These are phyloP conservation scores for Sporothrix pallida DNA, from an alignment of 2,329 filamentous ascomycete genomes.

Conservation along the genomic window DNA sequence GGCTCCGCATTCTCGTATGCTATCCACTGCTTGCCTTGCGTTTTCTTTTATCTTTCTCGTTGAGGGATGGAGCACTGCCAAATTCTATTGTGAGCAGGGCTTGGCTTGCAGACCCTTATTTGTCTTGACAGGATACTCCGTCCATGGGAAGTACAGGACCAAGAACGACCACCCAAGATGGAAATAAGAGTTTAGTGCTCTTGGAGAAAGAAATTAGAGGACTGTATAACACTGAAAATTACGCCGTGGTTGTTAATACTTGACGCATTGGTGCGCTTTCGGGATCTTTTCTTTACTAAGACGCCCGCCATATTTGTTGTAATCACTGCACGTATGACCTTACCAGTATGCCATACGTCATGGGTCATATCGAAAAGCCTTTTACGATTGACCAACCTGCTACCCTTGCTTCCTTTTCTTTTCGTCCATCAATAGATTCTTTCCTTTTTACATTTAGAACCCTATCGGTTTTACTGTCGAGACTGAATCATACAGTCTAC, in stretches of 20 bases:
- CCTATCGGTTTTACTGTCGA: not conserved
- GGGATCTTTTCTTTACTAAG: not conserved
- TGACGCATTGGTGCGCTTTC: not conserved
- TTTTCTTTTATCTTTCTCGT: not conserved
- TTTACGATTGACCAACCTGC: too few species aligned
- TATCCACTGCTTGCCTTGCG: slow-evolving; percentile 20
- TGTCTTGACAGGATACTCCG: not conserved
- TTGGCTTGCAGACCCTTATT: slow-evolving; percentile 11
- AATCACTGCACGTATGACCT: not conserved
- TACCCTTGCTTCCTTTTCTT: not conserved
- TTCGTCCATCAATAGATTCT: not conserved
- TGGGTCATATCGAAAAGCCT: not conserved
- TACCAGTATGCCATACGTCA: slow-evolving; percentile 2
- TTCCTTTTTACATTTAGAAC: not conserved
- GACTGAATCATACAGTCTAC: not conserved
- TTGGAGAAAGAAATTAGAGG: not conserved
- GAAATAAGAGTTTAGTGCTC: slow-evolving; percentile 6
- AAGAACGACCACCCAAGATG: not conserved
- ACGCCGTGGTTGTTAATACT: too few species aligned
- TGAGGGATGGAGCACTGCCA: not conserved
- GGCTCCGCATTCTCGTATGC: slow-evolving; percentile 21
- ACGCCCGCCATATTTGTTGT: not conserved
- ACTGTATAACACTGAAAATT: not conserved
- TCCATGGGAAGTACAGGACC: not conserved
- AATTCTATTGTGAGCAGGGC: not conserved